phyloP scores from a whole-genome alignment of 2,329 filamentous ascomycete species.

The Exophiala oligosperma region DNA sequence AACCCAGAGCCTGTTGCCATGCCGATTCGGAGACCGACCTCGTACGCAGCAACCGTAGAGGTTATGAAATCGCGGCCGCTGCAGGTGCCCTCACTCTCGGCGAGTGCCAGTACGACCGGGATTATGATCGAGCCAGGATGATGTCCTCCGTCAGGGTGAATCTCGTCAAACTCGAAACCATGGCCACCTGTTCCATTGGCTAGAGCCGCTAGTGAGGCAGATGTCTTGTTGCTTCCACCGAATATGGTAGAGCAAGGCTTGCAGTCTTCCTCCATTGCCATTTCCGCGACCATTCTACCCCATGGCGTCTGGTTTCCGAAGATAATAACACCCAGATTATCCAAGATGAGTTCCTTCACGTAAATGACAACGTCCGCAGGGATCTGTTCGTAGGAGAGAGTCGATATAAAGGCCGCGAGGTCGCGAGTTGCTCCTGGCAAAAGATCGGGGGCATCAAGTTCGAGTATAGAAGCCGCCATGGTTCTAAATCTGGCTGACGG shows the following conservation, averaged over 20 bases:
- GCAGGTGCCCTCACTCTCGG: slow-evolving; percentile 1
- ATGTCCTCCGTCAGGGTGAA: slow-evolving; percentile 40
- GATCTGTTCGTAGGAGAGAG: slow-evolving; percentile 4
- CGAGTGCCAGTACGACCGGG: slow-evolving; percentile 41
- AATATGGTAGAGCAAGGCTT: neutral
- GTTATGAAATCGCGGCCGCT: slow-evolving; percentile 13
- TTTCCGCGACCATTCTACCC: slow-evolving; percentile 6
- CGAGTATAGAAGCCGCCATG: neutral
- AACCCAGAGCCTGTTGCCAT: slow-evolving; percentile 39
- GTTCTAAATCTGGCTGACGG: neutral
- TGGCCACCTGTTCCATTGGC: slow-evolving; percentile 46
- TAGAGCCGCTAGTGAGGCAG: slow-evolving; percentile 34
- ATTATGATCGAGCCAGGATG: slow-evolving; percentile 41
- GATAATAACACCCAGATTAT: slow-evolving; percentile 8
- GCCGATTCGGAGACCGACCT: slow-evolving; percentile 40
- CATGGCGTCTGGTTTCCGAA: slow-evolving; percentile 6
- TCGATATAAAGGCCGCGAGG: neutral
- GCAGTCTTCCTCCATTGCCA: slow-evolving; percentile 2
- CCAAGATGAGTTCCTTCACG: slow-evolving; percentile 8
- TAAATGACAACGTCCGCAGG: slow-evolving; percentile 1
- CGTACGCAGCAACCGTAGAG: slow-evolving; percentile 37
- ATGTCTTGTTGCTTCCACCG: neutral
- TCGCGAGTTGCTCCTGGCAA: slow-evolving; percentile 7
- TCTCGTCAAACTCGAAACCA: slow-evolving; percentile 46
- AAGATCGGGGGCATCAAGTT: slow-evolving; percentile 3